A percentile compares a stretch with the other conserved stretches of the same genome.
Evolutionary conservation across 352 stramenopile genomes (phyloP).

Genomic region (Globisporangium canariense): DNA sequence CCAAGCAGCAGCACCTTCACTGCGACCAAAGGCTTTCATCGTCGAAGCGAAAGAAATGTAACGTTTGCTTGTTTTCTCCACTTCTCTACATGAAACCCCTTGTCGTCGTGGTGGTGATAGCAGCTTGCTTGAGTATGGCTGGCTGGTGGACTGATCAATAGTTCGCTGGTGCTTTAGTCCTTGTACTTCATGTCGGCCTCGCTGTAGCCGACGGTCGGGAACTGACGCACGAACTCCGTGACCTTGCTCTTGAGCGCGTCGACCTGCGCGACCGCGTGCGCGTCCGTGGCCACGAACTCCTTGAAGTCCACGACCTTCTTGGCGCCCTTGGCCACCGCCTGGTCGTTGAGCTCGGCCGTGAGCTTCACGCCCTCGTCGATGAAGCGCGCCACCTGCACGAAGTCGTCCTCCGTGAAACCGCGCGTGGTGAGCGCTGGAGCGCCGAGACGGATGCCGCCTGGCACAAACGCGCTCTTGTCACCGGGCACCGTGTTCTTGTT

Average conservation of each 20-base stretch:
- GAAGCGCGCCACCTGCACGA: slow-evolving; percentile 93
- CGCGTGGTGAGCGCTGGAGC: slow-evolving; percentile 94
- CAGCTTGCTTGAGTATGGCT: background rate
- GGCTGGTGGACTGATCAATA: background rate
- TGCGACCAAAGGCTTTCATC: background rate
- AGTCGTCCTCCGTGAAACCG: slow-evolving; percentile 95
- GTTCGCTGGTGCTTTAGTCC: slow-evolving; percentile 33
- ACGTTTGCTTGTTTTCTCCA: slow-evolving; percentile 5
- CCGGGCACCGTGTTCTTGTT: slow-evolving; percentile 99
- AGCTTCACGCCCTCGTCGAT: slow-evolving; percentile 95
- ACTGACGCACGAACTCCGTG: slow-evolving; percentile 91
- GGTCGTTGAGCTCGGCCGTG: slow-evolving; percentile 88
- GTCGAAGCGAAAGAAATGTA: slow-evolving; percentile 2
- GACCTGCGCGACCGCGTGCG: slow-evolving; percentile 56
- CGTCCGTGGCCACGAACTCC: slow-evolving; percentile 65
- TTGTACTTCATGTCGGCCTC: slow-evolving; percentile 92
- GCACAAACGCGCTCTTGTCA: slow-evolving; percentile 96
- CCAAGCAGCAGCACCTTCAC: background rate
- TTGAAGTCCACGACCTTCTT: slow-evolving; percentile 94
- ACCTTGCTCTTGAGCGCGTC: slow-evolving; percentile 87
- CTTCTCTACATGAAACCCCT: slow-evolving; percentile 7
- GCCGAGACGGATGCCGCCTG: slow-evolving; percentile 96
- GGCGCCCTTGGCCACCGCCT: slow-evolving; percentile 88
- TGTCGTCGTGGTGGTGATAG: background rate
- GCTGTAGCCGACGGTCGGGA: slow-evolving; percentile 96